phyloP scores from a whole-genome alignment of 2,329 filamentous ascomycete species.

The Xylaria digitata region DNA sequence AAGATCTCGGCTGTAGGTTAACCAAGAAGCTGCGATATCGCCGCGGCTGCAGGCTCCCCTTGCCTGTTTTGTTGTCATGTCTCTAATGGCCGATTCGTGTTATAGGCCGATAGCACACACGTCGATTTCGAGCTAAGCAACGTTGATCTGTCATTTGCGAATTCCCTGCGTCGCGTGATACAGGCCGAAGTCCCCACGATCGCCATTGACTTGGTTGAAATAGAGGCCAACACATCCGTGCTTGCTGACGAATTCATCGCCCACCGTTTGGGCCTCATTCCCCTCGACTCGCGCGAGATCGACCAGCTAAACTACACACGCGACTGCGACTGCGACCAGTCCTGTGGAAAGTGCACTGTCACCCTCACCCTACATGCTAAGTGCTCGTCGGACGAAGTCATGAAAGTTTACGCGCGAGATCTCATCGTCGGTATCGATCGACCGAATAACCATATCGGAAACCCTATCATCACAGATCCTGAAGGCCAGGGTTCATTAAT shows the following conservation, averaged over 20 bases:
- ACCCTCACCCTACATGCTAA: conserved; percentile 85
- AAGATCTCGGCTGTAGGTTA: conserved; percentile 68
- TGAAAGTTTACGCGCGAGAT: conserved; percentile 94
- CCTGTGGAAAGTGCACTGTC: conserved; percentile 92
- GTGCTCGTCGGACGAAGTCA: conserved; percentile 85
- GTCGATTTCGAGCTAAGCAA: conserved; percentile 93
- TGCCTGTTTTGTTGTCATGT: conserved; percentile 11
- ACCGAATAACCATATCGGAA: conserved; percentile 79
- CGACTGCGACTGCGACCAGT: conserved; percentile 96
- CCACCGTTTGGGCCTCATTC: conserved; percentile 90
- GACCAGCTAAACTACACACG: conserved; percentile 86
- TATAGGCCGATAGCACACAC: conserved; percentile 80
- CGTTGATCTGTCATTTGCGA: conserved; percentile 91
- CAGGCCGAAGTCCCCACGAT: conserved; percentile 94
- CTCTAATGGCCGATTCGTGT: conserved; percentile 41
- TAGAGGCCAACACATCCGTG: conserved; percentile 93
- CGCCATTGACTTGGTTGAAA: conserved; percentile 93
- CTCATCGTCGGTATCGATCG: conserved; percentile 77
- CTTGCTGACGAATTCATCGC: conserved; percentile 96
- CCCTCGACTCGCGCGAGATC: conserved; percentile 85
- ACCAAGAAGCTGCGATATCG: conserved; percentile 11
- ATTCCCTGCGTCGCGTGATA: conserved; percentile 89
- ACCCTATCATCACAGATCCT: conserved; percentile 84
- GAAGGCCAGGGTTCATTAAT: conserved; percentile 86
- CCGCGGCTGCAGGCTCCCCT: neutral